A percentile compares a stretch with the other conserved stretches of the same genome.
Evolutionary conservation across 129 eudicot genomes (phyloP).

Genomic region (Erigeron canadensis): DNA sequence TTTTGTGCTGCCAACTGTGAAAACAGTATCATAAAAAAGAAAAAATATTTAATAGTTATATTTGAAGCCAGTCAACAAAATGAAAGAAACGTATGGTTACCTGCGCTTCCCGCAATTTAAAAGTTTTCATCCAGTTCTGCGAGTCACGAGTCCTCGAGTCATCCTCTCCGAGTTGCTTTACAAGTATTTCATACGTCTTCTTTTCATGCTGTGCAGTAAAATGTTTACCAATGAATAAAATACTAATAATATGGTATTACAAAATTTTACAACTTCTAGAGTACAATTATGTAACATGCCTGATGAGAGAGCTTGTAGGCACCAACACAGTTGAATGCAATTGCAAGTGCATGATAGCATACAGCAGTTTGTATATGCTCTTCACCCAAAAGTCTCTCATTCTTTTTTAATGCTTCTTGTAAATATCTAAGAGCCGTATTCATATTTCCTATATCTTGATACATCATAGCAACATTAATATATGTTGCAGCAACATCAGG

Average conservation of each 20-base stretch:
- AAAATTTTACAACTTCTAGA: not conserved
- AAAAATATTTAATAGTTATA: not conserved
- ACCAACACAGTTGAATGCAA: slow-evolving; percentile 94
- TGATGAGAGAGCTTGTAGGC: slow-evolving; percentile 95
- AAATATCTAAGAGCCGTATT: slow-evolving; percentile 90
- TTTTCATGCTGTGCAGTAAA: slow-evolving; percentile 77
- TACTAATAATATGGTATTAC: not conserved
- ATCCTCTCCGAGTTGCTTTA: slow-evolving; percentile 96
- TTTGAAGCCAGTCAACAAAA: not conserved
- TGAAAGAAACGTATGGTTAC: slow-evolving; percentile 23
- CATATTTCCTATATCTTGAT: slow-evolving; percentile 94
- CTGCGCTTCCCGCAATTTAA: slow-evolving; percentile 86
- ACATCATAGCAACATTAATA: slow-evolving; percentile 99
- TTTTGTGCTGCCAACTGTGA: slow-evolving; percentile 78
- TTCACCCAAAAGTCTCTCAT: slow-evolving; percentile 87
- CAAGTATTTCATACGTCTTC: slow-evolving; percentile 94
- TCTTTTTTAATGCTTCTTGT: slow-evolving; percentile 96
- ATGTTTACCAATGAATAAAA: not conserved
- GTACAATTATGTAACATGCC: slow-evolving; percentile 40
- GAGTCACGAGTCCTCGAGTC: slow-evolving; percentile 98
- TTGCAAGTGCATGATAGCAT: slow-evolving; percentile 96
- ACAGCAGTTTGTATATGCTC: slow-evolving; percentile 99
- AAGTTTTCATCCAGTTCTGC: slow-evolving; percentile 95
- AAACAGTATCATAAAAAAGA: not conserved
- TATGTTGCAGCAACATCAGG: slow-evolving; percentile 99